These are phyloP conservation scores for Pterocarpus macrocarpus DNA, from an alignment of 306 rosid species.

Conservation along the genomic window DNA sequence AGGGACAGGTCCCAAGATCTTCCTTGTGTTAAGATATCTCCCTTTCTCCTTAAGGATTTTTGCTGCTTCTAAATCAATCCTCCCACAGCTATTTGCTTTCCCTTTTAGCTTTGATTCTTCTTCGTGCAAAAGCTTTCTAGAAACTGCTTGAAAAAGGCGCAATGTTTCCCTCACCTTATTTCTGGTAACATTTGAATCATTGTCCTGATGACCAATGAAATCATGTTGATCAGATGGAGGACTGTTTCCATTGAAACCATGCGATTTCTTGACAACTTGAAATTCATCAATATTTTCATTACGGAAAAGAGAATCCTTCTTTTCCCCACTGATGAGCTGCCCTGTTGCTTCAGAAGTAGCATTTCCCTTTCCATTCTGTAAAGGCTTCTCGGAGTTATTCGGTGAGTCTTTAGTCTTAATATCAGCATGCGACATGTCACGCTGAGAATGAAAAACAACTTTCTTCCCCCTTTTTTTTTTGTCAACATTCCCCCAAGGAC, in stretches of 20 bases:
- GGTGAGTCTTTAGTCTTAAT: too few relatives aligned
- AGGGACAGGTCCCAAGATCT: conserved; percentile 69
- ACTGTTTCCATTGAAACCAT: conserved; percentile 42
- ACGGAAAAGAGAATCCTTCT: conserved; percentile 24
- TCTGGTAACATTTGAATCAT: conserved; percentile 51
- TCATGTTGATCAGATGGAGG: conserved; percentile 50
- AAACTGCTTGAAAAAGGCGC: conserved; percentile 64
- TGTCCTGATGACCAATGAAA: conserved; percentile 22
- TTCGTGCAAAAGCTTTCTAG: conserved; percentile 67
- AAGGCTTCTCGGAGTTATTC: conserved; percentile 40
- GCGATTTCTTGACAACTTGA: conserved; percentile 10
- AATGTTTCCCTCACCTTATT: conserved; percentile 68
- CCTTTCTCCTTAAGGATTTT: conserved; percentile 55
- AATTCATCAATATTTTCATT: conserved; percentile 5
- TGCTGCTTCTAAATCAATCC: conserved; percentile 58
- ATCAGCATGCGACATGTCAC: too few relatives aligned
- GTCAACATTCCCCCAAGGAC: conserved; percentile 55
- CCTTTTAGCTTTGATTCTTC: conserved; percentile 61
- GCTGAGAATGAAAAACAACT: conserved; percentile 12
- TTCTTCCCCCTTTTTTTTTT: conserved; percentile 54
- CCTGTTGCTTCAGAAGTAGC: conserved; percentile 36
- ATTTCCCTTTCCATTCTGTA: conserved; percentile 37
- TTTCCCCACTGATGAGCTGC: conserved; percentile 41
- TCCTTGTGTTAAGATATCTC: conserved; percentile 61
- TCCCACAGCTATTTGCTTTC: conserved; percentile 46